Evolutionary conservation across 2,329 filamentous ascomycete species (phyloP), one percentile per base, ranked within the genome.

Genomic region (Aschersonia sp.): DNA sequence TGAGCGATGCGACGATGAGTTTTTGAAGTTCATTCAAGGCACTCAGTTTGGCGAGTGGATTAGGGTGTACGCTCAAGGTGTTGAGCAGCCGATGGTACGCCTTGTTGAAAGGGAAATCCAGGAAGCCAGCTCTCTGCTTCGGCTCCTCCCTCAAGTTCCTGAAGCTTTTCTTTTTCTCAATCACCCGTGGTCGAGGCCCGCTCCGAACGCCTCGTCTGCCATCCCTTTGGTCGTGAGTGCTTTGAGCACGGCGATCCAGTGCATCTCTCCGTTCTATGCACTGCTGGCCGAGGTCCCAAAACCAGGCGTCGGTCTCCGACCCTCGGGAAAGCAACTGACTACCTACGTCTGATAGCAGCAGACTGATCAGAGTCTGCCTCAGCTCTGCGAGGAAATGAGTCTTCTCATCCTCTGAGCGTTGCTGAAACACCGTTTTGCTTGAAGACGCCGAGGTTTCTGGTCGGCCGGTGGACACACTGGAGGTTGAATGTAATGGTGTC

Each of bases 251-350:
- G 40, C 67, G 66, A 50, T 78, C 71, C 32, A 74, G 63, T 4
- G 73, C 70, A 45, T 81, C 75, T 44, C 74, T 77, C 30, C 78
- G 71, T 40, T 81, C 76, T 46, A 81, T 78, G 58, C 78, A 82
- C 53, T 82, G 70, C 54, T 82, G 76, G 3, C 79, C 78, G 6
- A 88, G 62, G 11, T 77, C 76, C 46, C 77, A 72, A 54, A 95
- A 92, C 84, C 90, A 95, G 4, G 73, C 73, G 61, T 97, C 92
- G 1, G 90, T 97, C 66, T 98, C 92, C 41, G 88, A 94, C 4
- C 92, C 92, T 45, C 77, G 78, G n/a, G 81, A 79, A 62, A 94
- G 92, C 1, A 95, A 83, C 32, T 87, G 77, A 41, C 83, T 88
- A 5, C 89, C 88, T 4, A 97, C 72, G 60, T 98, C 92, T 45